Evolutionary conservation across 23 red algal species (phyloP).

Genomic region (Gracilaria domingensis): DNA sequence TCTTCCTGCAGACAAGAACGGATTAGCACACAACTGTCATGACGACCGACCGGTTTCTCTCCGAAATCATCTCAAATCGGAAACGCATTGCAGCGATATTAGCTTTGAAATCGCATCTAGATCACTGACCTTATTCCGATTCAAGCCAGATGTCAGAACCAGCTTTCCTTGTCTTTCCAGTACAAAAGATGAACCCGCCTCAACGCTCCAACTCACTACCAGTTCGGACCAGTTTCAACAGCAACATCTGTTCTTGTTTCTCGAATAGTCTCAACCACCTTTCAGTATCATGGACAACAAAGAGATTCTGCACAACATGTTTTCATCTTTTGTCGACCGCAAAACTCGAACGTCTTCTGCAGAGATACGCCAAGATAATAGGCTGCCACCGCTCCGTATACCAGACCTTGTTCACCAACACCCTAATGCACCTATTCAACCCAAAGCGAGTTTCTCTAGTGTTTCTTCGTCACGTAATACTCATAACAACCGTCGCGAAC

Average conservation of each 20-base stretch:
- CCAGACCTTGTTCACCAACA: conserved; percentile 22
- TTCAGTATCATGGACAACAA: conserved; percentile 49
- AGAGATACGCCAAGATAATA: neutral
- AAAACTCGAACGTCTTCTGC: conserved; percentile 19
- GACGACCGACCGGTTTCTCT: neutral
- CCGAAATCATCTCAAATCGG: neutral
- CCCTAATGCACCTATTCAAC: neutral
- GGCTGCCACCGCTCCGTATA: conserved; percentile 34
- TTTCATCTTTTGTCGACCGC: conserved; percentile 49
- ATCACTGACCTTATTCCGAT: no score
- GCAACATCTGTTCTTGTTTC: neutral
- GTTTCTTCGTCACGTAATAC: conserved; percentile 1
- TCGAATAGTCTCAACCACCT: no score
- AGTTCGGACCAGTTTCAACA: neutral
- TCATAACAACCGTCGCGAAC: neutral
- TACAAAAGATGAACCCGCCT: neutral
- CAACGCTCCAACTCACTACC: neutral
- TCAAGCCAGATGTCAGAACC: no score
- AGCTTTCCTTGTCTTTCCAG: neutral
- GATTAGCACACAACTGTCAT: no score
- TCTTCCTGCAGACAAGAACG: no score
- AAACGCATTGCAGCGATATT: neutral
- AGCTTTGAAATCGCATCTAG: neutral
- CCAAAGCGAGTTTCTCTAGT: neutral
- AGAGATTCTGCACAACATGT: conserved; percentile 51